Base-by-base conservation (phyloP, 768 basidiomycete genomes). In the Phaeotremella skinneri region DNA sequence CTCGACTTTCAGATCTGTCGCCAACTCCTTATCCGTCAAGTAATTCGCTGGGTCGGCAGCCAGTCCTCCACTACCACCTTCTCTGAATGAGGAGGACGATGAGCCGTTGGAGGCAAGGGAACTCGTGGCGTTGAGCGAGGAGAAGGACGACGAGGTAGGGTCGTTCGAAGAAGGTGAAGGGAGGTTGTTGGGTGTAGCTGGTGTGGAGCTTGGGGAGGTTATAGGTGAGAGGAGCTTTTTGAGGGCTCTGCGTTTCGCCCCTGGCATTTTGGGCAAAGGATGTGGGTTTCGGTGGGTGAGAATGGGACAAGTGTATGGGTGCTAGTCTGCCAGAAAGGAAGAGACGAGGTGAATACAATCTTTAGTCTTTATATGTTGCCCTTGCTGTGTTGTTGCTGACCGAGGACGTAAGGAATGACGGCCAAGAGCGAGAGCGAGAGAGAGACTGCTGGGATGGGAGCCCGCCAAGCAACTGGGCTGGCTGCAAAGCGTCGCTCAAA, bases 191-290 rank as follows among this genome's bases (percentile, higher is more conserved):
- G 26, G 26, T 29, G 20, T 7, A 20, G 45, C 7, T 7, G 25
- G 17, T 16, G 49, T 23, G 17, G 23, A 17, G 9, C 25, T 17
- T 4, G 64, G 64, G 0, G 49, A 55, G 20, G 37, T 31, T 32
- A 31, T 54, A n/a, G 70, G 68, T 6, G 75, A 73, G 7, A 74
- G 58, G 50, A 74, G 70, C 56, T 76, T 74, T 52, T 74, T 76
- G 5, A 76, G 58, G 7, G 70, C 70, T 56, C 71, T 52, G 11
- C 75, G 71, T 63, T 76, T 76, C 26, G 71, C 66, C 43, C 75
- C 75, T n/a, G 75, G 71, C 72, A 75, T 74, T 25, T 39, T 61
- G 25, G 39, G 5, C 14, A 6, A 45, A 34, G 52, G 4, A 21
- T 54, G 51, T 11, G 13, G 13, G 49, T 3, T 26, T 1, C 34